Evolutionary conservation across 768 basidiomycete species (phyloP), one percentile per base, ranked within the genome.

Genomic region (Pisolithus microcarpus): DNA sequence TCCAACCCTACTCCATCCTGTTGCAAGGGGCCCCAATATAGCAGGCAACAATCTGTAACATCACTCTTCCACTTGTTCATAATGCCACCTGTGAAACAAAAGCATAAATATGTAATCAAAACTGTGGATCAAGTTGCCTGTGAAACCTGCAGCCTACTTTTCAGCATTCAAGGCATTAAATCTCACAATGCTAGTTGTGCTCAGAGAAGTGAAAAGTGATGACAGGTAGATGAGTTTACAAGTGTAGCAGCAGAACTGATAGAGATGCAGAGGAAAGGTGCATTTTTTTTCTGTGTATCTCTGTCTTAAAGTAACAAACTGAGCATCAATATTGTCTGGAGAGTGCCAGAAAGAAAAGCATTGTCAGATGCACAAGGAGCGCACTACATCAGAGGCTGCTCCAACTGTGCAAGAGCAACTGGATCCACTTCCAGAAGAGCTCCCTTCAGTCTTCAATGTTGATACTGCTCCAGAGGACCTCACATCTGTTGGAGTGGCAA

Each of bases 71-170:
- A 31, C 31, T 31, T 31, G 31, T 31, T 11, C 31, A 31, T 31
- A 31, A 40, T 40, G 39, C 39, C 39, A 11, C 39, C 16, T 8
- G 23, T 19, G n/a, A 40, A 40, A 21, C 31, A 31, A 31, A 31
- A 31, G 31, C 8, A 18, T 19, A 40, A 40, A 40, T 40, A 40
- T 40, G 39, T 40, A 9, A 19, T 40, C 39, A 40, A 23, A 11
- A 15, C 76, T 9, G 26, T n/a, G 23, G 46, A 48, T 11, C 36
- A 52, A 37, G 37, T 46, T 0, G 11, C 6, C 23, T 51, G 51
- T 34, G 21, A 46, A 31, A 28, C 26, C 11, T 52, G 44, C 21
- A 7, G 38, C 13, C 4, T 1, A 19, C 8, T n/a, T 4, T 52
- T 52, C 16, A 19, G 24, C 23, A 0, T 45, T 37, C 28, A 8